phyloP scores from a whole-genome alignment of 768 basidiomycete species.

The Phylloporus sp. region DNA sequence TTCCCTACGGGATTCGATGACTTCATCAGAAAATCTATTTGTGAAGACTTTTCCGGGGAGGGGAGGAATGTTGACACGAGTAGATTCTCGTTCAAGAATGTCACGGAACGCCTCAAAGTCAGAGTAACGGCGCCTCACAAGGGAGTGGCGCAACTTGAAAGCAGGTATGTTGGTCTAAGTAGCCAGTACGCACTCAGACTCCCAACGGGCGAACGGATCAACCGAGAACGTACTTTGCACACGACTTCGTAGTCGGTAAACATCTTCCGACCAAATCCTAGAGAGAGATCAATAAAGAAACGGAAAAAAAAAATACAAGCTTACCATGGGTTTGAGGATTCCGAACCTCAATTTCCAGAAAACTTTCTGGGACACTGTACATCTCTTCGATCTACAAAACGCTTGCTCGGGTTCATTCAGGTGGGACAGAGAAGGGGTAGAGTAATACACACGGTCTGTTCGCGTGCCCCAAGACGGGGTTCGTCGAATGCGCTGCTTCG shows the following conservation, averaged over 20 bases:
- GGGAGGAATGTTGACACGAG: constrained; percentile 95
- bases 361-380: constrained; percentile 96
- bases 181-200: neutral
- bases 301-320: neutral
- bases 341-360: constrained; percentile 94
- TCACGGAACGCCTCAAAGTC: constrained; percentile 98
- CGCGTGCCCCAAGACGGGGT: constrained; percentile 43
- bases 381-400: constrained; percentile 85
- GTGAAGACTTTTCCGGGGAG: constrained; percentile 99
- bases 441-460: constrained; percentile 49
- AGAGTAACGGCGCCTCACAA: constrained; percentile 84
- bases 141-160: constrained; percentile 92
- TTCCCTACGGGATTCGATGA: constrained; percentile 88
- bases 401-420: constrained; percentile 34
- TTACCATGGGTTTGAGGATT: constrained; percentile 96
- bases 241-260: constrained; percentile 99
- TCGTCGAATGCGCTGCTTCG: constrained; percentile 57
- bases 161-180: constrained; percentile 95
- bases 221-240: constrained; percentile 64
- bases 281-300: neutral
- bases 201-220: neutral
- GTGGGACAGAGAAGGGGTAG: constrained; percentile 5
- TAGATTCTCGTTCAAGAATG: constrained; percentile 94
- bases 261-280: constrained; percentile 95
- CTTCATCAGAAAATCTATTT: constrained; percentile 96